Base-by-base conservation (phyloP, 2,329 filamentous ascomycete genomes). In the Penicillium sclerotiorum region DNA sequence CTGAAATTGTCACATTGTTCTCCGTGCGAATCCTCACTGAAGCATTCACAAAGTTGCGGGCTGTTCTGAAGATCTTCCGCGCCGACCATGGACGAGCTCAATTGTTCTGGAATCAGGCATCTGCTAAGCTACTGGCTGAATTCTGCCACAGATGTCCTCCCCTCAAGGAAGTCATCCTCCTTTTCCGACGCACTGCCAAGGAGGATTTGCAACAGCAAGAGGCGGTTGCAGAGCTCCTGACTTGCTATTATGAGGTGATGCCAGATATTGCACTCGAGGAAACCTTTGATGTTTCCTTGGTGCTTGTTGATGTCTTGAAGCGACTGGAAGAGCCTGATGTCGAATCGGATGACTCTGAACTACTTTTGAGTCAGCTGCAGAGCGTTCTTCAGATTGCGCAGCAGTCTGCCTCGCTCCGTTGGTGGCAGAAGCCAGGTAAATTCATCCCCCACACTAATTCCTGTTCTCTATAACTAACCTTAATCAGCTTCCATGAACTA, bases 281-380 rank as follows among this genome's bases (percentile, higher is more conserved):
- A 59, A 94, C 88, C 57, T 94, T 96, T 62, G 94, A 97, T 64
- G 87, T 95, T 4, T 94, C 93, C 0, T 76, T 87, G 1, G 80
- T 88, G 17, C 78, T 99, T 13, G 84, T 87, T 7, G 82, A 84
- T 50, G 81, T 86, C 1, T 74, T 97, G 38, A 77, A 81, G 48
- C 78, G 79, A 25, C 70, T 90, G 8, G 82, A 87, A 36, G 70
- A 79, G 12, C 44, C 56, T 1, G 61, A 60, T 12, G 33, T 67
- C 13, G 74, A 78, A 13, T 70, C 76, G 2, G 76, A 80, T 35
- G 77, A 82, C 39, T 70, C 77, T 42, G 78, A 78, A 1, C 74
- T 92, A 39, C 77, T 83, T 18, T 69, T 88, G 8, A 82, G 92
- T 62, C 89, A 95, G 69, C 75, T 96, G 22, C 86, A 91, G 66